phyloP scores from a whole-genome alignment of 1,284 basidiomycete species.

The Cryptococcus maquisensis region DNA sequence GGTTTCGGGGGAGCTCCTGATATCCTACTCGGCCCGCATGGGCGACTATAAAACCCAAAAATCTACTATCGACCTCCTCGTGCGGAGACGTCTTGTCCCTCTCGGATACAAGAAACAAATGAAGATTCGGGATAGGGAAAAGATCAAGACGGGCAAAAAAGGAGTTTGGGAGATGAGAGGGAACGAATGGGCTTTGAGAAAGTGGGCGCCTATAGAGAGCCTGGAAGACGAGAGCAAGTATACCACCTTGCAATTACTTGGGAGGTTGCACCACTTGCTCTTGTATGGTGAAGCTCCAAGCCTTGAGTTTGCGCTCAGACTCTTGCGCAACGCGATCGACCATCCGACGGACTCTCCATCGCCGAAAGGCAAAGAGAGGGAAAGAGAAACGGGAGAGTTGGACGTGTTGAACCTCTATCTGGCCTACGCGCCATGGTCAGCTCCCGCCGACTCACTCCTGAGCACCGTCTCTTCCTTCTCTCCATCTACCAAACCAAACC shows the following conservation, averaged over 20 bases:
- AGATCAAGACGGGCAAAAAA: not conserved
- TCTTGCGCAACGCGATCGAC: not conserved
- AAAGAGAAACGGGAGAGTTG: not conserved
- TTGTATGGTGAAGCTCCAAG: slow-evolving; percentile 4
- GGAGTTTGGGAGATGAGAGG: not conserved
- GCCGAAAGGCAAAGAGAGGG: not conserved
- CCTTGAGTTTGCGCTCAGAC: slow-evolving; percentile 2
- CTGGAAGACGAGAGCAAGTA: not conserved
- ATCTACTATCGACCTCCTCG: slow-evolving; percentile 5
- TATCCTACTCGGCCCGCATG: slow-evolving; percentile 7
- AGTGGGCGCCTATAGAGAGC: slow-evolving; percentile 7
- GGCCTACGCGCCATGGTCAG: not conserved
- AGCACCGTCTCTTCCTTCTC: not conserved
- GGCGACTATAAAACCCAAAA: slow-evolving; percentile 8
- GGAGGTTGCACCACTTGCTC: slow-evolving; percentile 11
- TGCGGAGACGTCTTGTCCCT: slow-evolving; percentile 4
- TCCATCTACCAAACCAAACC: slow-evolving; percentile 1
- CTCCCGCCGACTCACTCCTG: not conserved
- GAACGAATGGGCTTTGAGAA: slow-evolving; percentile 13
- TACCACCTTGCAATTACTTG: not conserved
- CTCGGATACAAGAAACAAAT: not conserved
- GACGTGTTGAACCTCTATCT: slow-evolving; percentile 8
- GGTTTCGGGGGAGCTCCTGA: slow-evolving; percentile 3
- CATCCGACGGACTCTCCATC: not conserved
- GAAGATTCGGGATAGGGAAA: not conserved